Conservation (phyloP, 2,329 filamentous ascomycete genomes). For the Colletotrichum sp. region DNA sequence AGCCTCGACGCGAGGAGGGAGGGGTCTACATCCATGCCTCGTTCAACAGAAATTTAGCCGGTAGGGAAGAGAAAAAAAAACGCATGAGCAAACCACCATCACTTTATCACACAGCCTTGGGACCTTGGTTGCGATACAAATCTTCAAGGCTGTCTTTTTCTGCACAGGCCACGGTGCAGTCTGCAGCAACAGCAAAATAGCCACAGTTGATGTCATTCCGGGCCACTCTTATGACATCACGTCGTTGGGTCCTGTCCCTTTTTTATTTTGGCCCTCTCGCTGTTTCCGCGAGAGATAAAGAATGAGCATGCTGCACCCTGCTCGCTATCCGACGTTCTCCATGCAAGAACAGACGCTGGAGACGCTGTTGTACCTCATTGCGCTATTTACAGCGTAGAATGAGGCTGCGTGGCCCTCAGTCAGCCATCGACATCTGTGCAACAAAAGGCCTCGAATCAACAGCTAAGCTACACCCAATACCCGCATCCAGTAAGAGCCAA, state of each 20-base stretch:
- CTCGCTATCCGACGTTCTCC: neutral
- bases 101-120: neutral
- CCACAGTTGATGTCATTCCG: slow-evolving; percentile 4
- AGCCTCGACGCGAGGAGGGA: neutral
- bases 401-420: neutral
- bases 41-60: neutral
- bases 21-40: neutral
- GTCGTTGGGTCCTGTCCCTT: neutral
- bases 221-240: neutral
- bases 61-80: neutral
- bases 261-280: neutral
- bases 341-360: neutral
- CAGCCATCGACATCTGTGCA: neutral
- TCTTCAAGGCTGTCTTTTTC: neutral
- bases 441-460: neutral
- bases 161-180: neutral
- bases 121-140: neutral
- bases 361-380: neutral
- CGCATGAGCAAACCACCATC: neutral
- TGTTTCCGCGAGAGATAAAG: neutral
- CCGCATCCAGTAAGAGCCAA: neutral
- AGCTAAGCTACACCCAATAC: neutral
- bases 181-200: neutral
- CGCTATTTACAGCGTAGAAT: neutral
- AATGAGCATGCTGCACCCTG: neutral